Percentiles rank a stretch among this genome's conserved stretches.
Evolutionary conservation across 768 basidiomycete genomes (phyloP).

Genomic region (Panaeolus papilionaceus): DNA sequence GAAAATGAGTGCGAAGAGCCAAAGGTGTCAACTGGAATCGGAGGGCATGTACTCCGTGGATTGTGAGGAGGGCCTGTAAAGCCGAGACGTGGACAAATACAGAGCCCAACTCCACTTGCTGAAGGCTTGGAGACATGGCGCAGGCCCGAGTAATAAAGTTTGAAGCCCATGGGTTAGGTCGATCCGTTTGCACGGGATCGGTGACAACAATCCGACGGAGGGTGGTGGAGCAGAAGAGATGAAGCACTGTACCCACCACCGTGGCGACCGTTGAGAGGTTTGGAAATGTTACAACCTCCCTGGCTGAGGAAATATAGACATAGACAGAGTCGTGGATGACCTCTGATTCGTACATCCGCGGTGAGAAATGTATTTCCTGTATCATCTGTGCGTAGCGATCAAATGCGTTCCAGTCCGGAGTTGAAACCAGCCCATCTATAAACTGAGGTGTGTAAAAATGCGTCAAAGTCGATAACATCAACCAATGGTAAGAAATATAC

Average conservation of each 20-base stretch:
- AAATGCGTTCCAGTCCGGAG: not conserved
- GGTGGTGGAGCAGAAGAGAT: not conserved
- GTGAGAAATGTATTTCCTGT: not conserved
- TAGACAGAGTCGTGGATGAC: slow-evolving; percentile 1
- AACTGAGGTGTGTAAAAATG: not conserved
- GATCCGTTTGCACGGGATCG: not conserved
- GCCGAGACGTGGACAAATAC: not conserved
- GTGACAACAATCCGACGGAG: not conserved
- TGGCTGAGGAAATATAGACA: not conserved
- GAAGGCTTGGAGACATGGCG: not conserved
- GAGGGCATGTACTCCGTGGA: not conserved
- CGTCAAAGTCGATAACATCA: not conserved
- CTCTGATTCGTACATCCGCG: not conserved
- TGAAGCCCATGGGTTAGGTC: not conserved
- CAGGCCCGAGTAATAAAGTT: not conserved
- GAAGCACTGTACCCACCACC: not conserved
- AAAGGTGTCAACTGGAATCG: not conserved
- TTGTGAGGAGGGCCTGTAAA: not conserved
- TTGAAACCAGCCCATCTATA: not conserved
- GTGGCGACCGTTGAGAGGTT: not conserved
- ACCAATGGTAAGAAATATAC: not conserved
- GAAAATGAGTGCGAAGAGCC: not conserved
- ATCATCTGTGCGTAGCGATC: not conserved
- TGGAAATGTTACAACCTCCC: not conserved
- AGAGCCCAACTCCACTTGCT: not conserved